These are phyloP conservation scores for Chrysoporthe deuterocubensis DNA, from an alignment of 2,329 filamentous ascomycete species.

Conservation along the genomic window DNA sequence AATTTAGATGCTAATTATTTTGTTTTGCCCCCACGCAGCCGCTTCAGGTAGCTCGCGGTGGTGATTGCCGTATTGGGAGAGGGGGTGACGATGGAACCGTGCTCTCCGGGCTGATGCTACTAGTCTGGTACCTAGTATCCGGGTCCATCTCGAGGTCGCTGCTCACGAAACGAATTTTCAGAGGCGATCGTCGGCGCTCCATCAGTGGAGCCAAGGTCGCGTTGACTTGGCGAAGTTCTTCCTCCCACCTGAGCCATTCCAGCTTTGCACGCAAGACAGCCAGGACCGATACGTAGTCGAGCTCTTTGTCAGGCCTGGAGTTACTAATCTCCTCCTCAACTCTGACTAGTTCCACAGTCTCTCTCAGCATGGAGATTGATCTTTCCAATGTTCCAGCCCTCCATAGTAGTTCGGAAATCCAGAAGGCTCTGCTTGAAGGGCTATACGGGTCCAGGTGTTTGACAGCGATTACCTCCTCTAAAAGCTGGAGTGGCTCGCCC, in stretches of 20 bases:
- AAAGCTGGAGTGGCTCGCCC: background rate
- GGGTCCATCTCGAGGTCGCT: slow-evolving; percentile 5
- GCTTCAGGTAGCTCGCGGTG: background rate
- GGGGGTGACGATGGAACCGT: background rate
- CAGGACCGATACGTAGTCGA: slow-evolving; percentile 3
- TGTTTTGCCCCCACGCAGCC: no score
- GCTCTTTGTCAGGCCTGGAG: background rate
- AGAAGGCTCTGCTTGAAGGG: slow-evolving; percentile 8
- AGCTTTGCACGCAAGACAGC: slow-evolving; percentile 7
- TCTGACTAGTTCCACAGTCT: background rate
- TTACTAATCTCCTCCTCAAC: background rate
- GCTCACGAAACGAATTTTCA: slow-evolving; percentile 4
- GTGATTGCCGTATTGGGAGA: background rate
- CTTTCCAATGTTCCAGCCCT: background rate
- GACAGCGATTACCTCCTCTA: background rate
- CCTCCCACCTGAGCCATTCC: slow-evolving; percentile 13
- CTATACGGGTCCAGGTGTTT: slow-evolving; percentile 3
- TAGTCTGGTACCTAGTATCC: background rate
- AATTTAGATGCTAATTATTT: no score
- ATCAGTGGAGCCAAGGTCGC: background rate
- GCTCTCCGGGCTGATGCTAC: slow-evolving; percentile 3
- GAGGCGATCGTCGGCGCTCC: background rate
- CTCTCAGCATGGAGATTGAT: slow-evolving; percentile 12
- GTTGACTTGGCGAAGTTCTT: slow-evolving; percentile 8
- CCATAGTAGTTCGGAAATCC: slow-evolving; percentile 21